Evolutionary conservation across 352 stramenopile genomes (phyloP).

Genomic region (Phytophthora vignae): DNA sequence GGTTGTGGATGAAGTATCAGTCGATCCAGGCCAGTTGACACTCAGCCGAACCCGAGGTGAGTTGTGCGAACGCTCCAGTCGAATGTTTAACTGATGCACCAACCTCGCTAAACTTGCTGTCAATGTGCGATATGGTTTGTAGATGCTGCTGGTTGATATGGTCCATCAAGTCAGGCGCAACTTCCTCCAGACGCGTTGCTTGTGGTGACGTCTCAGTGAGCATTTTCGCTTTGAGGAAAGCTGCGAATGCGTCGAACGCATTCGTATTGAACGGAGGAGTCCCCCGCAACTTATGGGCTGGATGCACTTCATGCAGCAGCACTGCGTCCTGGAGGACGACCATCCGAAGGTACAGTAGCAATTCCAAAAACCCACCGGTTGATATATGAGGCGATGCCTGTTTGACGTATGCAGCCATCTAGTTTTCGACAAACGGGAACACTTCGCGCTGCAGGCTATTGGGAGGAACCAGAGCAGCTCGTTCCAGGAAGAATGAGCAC

Average conservation of each 20-base stretch:
- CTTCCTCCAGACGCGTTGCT: not conserved
- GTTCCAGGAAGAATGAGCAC: not conserved
- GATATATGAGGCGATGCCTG: not conserved
- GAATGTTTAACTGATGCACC: not conserved
- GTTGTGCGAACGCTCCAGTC: constrained; percentile 4
- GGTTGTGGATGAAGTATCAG: not conserved
- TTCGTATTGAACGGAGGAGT: not conserved
- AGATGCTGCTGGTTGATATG: constrained; percentile 12
- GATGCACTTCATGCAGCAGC: not conserved
- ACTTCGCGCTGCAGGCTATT: not conserved
- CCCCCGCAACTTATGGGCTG: constrained; percentile 5
- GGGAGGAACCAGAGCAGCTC: not conserved
- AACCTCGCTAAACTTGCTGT: constrained; percentile 8
- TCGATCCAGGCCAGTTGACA: not conserved
- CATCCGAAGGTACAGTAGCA: not conserved
- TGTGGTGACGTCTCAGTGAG: too few relatives aligned
- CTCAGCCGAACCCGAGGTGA: constrained; percentile 9
- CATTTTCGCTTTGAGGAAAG: constrained; percentile 1
- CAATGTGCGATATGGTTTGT: constrained; percentile 8
- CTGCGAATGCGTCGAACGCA: not conserved
- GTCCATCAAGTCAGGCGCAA: constrained; percentile 17
- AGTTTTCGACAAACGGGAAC: not conserved
- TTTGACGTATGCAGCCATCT: not conserved
- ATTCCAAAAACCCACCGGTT: not conserved
- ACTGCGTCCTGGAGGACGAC: constrained; percentile 11